Conservation (phyloP, 345 rosid genomes). For the Salix arbutifolia region DNA sequence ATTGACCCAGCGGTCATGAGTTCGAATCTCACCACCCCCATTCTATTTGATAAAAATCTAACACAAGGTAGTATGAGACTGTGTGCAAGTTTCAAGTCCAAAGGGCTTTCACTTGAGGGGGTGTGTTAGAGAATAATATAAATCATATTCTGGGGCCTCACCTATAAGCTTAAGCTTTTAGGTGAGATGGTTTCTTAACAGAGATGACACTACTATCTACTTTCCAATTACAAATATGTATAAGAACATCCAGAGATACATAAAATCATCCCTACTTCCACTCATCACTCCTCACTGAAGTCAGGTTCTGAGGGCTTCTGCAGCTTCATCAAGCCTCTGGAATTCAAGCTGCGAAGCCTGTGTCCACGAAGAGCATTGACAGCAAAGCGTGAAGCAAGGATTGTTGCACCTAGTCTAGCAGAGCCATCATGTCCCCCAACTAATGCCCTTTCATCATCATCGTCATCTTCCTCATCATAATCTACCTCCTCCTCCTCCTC, state of each 20-base stretch:
- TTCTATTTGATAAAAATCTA: too few relatives aligned
- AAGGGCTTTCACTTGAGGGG: too few relatives aligned
- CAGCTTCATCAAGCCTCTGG: slow-evolving; percentile 37
- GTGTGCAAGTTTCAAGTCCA: too few relatives aligned
- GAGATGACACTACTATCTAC: not conserved
- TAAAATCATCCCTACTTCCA: not conserved
- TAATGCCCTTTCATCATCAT: slow-evolving; percentile 28
- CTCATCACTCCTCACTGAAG: slow-evolving; percentile 28
- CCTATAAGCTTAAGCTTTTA: too few relatives aligned
- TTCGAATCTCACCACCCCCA: too few relatives aligned
- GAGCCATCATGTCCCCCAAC: slow-evolving; percentile 15
- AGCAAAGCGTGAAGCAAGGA: slow-evolving; percentile 73
- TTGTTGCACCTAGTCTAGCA: slow-evolving; percentile 55
- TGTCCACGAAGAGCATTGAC: slow-evolving; percentile 60
- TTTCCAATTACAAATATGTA: not conserved
- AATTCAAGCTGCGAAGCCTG: slow-evolving; percentile 26
- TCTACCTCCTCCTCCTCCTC: slow-evolving; percentile 33
- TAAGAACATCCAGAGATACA: not conserved
- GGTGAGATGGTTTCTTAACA: too few relatives aligned
- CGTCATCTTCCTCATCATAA: slow-evolving; percentile 10
- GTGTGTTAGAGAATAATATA: too few relatives aligned
- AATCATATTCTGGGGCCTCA: too few relatives aligned
- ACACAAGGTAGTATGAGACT: too few relatives aligned
- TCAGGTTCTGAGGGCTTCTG: slow-evolving; percentile 87
- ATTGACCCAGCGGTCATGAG: too few relatives aligned